Conservation (phyloP, 75 land plant species). For the Selaginella moellendorffii region DNA sequence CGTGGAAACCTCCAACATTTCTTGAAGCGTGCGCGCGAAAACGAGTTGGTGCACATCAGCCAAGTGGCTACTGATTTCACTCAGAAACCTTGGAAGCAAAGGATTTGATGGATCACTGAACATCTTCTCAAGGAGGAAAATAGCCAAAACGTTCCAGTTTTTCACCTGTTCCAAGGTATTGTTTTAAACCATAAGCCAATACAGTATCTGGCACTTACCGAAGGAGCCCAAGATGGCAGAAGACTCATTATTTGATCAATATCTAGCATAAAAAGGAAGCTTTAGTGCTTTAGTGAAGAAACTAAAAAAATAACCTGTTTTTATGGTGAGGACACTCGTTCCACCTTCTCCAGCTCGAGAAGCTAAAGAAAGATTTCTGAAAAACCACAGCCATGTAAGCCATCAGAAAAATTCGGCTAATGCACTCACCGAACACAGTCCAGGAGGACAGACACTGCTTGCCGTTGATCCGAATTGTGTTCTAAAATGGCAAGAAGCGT, state of each 20-base stretch:
- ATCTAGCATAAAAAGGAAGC: constrained; percentile 14
- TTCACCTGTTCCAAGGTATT: constrained; percentile 35
- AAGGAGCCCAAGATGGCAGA: constrained; percentile 47
- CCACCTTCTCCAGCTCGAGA: background rate
- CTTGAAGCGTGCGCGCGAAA: constrained; percentile 27
- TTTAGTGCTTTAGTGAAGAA: background rate
- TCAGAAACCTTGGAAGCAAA: constrained; percentile 47
- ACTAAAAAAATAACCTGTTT: background rate
- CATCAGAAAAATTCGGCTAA: too few species aligned
- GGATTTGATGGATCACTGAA: constrained; percentile 72
- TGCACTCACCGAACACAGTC: constrained; percentile 15
- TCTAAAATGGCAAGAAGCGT: constrained; percentile 36
- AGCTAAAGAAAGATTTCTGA: background rate
- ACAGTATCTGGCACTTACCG: too few species aligned
- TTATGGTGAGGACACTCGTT: background rate
- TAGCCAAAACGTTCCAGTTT: constrained; percentile 41
- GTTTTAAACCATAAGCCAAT: too few species aligned
- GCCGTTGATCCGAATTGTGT: constrained; percentile 29
- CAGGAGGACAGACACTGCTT: constrained; percentile 42
- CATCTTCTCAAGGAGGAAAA: constrained; percentile 50
- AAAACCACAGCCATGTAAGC: background rate
- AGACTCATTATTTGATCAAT: constrained; percentile 38
- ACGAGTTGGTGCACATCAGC: constrained; percentile 31
- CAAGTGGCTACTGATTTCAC: constrained; percentile 42
- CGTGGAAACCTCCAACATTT: constrained; percentile 15